phyloP scores from a whole-genome alignment of 441 rosid species.

The Erysimum cheiri region DNA sequence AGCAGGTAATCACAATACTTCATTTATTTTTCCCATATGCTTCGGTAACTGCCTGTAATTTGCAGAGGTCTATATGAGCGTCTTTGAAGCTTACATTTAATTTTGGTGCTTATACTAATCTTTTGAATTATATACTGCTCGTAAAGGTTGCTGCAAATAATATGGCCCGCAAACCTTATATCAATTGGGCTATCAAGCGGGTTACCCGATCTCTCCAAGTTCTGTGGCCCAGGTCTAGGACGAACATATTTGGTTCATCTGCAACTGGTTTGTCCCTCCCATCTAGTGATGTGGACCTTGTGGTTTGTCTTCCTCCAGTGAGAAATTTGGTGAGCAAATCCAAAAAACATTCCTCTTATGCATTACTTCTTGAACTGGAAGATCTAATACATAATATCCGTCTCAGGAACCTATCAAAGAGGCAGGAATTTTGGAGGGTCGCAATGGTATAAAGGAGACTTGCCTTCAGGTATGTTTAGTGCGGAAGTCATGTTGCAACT shows the following conservation, averaged over 20 bases:
- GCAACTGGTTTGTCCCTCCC: constrained; percentile 98
- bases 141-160: constrained; percentile 85
- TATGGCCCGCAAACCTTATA: constrained; percentile 83
- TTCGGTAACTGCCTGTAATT: constrained; percentile 19
- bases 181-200: constrained; percentile 96
- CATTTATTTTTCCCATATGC: constrained; percentile 5
- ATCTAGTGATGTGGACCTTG: constrained; percentile 99
- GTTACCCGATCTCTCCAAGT: constrained; percentile 97
- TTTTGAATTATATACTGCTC: constrained; percentile 36
- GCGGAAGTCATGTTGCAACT: constrained; percentile 23
- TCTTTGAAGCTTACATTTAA: constrained; percentile 32
- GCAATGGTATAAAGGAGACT: constrained; percentile 98
- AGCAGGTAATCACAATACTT: constrained; percentile 61
- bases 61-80: constrained; percentile 19
- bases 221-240: constrained; percentile 97
- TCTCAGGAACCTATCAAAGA: constrained; percentile 97
- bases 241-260: constrained; percentile 91
- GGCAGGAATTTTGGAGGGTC: constrained; percentile 99
- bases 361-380: constrained; percentile 36
- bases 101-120: constrained; percentile 31
- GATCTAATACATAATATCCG: constrained; percentile 45
- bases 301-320: constrained; percentile 97
- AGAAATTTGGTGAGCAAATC: constrained; percentile 84
- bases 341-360: constrained; percentile 25
- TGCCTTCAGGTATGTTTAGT: constrained; percentile 87